phyloP scores from a whole-genome alignment of 129 eudicot genomes.

The Tagetes erecta region DNA sequence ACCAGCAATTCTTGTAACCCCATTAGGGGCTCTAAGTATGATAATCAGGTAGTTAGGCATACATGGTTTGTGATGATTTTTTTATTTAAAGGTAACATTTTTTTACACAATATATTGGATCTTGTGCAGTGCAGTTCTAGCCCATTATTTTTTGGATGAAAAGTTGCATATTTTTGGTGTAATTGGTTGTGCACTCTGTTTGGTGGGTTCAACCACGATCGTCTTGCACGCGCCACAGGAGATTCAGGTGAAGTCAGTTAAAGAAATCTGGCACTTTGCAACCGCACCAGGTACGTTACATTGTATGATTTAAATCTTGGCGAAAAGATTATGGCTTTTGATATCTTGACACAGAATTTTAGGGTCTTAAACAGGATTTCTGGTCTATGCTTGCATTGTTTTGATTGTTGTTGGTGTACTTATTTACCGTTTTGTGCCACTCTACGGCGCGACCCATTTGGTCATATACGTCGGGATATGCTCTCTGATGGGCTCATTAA shows the following conservation, averaged over 20 bases:
- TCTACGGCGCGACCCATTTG: slow-evolving; percentile 64
- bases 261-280: slow-evolving; percentile 77
- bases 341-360: slow-evolving; percentile 25
- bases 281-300: slow-evolving; percentile 59
- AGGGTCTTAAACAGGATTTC: slow-evolving; percentile 59
- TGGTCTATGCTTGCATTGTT: slow-evolving; percentile 51
- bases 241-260: slow-evolving; percentile 63
- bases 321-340: slow-evolving; percentile 11
- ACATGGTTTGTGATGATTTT: not conserved
- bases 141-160: slow-evolving; percentile 80
- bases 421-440: slow-evolving; percentile 58
- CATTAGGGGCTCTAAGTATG: slow-evolving; percentile 91
- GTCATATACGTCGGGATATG: slow-evolving; percentile 85
- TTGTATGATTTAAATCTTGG: not conserved
- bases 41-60: slow-evolving; percentile 66
- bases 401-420: slow-evolving; percentile 47
- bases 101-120: not conserved
- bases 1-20: slow-evolving; percentile 95
- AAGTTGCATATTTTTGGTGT: slow-evolving; percentile 75
- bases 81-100: not conserved
- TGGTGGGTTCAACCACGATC: slow-evolving; percentile 82
- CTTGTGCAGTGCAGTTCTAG: slow-evolving; percentile 79
- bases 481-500: slow-evolving; percentile 94
- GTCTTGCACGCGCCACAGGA: slow-evolving; percentile 95
- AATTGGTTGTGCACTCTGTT: slow-evolving; percentile 83